A percentile compares a stretch with the other conserved stretches of the same genome.
phyloP scores from a whole-genome alignment of 2,329 filamentous ascomycete species.

The Gyromitra esculenta region DNA sequence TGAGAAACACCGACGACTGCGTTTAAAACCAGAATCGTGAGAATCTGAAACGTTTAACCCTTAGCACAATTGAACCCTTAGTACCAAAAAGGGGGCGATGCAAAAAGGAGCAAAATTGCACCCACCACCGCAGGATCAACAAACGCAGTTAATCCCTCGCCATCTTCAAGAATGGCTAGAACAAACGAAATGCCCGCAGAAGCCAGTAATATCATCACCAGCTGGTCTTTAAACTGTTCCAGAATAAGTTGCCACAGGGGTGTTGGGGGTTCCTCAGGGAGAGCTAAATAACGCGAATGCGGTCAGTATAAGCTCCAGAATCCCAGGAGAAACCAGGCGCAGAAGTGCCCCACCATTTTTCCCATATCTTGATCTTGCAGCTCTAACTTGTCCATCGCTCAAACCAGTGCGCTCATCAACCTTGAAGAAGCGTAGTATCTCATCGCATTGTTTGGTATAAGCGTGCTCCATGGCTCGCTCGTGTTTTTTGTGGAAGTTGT shows the following conservation, averaged over 20 bases:
- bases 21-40: conserved; percentile 96
- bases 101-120: conserved; percentile 57
- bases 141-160: conserved; percentile 94
- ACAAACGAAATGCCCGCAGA: conserved; percentile 94
- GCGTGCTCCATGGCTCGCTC: conserved; percentile 69
- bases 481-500: background rate
- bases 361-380: conserved; percentile 69
- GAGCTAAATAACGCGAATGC: conserved; percentile 63
- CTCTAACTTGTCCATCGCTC: conserved; percentile 68
- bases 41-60: conserved; percentile 69
- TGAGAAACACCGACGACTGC: conserved; percentile 97
- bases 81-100: conserved; percentile 4
- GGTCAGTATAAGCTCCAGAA: conserved; percentile 21
- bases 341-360: conserved; percentile 72
- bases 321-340: conserved; percentile 59
- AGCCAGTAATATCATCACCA: conserved; percentile 91
- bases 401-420: conserved; percentile 69
- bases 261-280: conserved; percentile 91
- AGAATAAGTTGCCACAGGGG: conserved; percentile 95
- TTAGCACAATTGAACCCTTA: conserved; percentile 20
- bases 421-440: conserved; percentile 70
- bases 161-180: conserved; percentile 89
- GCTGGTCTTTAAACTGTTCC: conserved; percentile 98
- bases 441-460: conserved; percentile 68
- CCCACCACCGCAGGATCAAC: conserved; percentile 93